These are phyloP conservation scores for Salinomyces thailandicus DNA, from an alignment of 2,329 filamentous ascomycete species.

Conservation along the genomic window DNA sequence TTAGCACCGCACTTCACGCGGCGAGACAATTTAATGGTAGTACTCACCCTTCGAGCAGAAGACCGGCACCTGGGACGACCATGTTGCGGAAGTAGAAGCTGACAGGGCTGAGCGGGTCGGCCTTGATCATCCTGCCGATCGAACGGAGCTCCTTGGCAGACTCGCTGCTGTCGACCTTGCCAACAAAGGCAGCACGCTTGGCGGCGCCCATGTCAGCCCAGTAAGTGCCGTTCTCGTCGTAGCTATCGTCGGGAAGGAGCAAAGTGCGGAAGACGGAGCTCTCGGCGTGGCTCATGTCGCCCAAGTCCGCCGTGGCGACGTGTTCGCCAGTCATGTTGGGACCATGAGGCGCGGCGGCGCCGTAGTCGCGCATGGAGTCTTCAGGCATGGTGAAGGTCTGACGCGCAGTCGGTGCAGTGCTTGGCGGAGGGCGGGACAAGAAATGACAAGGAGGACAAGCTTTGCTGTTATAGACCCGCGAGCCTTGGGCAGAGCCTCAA, in stretches of 20 bases:
- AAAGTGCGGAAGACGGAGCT: conserved; percentile 62
- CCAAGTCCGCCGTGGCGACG: conserved; percentile 32
- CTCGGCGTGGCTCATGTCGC: conserved; percentile 48
- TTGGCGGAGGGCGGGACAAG: neutral
- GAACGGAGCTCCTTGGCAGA: conserved; percentile 53
- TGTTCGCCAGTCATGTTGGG: conserved; percentile 37
- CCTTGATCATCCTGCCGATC: conserved; percentile 72
- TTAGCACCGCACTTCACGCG: conserved; percentile 4
- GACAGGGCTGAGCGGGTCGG: conserved; percentile 75
- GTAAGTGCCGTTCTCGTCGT: conserved; percentile 71
- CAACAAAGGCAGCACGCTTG: conserved; percentile 66
- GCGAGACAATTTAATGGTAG: neutral
- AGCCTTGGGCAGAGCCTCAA: neutral
- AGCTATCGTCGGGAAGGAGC: conserved; percentile 80
- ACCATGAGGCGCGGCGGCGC: conserved; percentile 38
- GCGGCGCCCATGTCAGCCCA: conserved; percentile 76
- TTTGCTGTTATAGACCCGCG: no score
- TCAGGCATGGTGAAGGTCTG: conserved; percentile 11
- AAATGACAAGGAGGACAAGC: neutral
- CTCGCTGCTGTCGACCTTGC: conserved; percentile 60
- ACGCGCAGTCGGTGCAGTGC: neutral
- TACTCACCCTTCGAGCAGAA: conserved; percentile 69
- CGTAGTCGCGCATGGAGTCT: conserved; percentile 37
- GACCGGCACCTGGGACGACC: conserved; percentile 81
- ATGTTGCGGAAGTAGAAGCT: conserved; percentile 82